Evolutionary conservation across 1,139 yeast genomes (phyloP).

Genomic region (Saccharomycopsis crataegensis): DNA sequence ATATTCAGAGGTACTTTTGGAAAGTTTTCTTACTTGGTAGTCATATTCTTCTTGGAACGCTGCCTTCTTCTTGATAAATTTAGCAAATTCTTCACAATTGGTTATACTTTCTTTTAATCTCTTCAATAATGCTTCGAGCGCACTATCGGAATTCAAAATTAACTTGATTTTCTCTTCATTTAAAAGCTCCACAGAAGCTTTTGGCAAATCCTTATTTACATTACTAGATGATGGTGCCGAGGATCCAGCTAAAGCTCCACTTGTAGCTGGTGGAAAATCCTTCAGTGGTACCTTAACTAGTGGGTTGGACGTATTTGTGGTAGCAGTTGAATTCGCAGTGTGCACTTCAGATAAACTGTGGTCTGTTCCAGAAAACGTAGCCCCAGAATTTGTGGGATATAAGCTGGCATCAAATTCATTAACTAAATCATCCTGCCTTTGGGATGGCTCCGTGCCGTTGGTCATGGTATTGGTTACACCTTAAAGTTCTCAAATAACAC

Average conservation of each 20-base stretch:
- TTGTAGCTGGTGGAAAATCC: no score
- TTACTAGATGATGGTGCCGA: not conserved
- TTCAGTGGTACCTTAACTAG: no score
- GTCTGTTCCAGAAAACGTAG: no score
- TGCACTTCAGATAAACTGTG: no score
- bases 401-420: no score
- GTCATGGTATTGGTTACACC: no score
- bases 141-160: constrained; percentile 49
- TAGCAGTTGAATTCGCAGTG: no score
- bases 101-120: constrained; percentile 73
- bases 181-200: constrained; percentile 15
- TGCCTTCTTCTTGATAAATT: constrained; percentile 73
- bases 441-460: no score
- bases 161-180: constrained; percentile 30
- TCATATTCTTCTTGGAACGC: constrained; percentile 74
- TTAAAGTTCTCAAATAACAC: no score
- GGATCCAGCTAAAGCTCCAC: not conserved
- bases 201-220: constrained; percentile 9
- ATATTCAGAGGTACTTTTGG: constrained; percentile 45
- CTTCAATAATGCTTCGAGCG: constrained; percentile 58
- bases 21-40: constrained; percentile 61
- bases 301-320: no score
- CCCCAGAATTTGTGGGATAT: no score
- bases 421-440: no score
- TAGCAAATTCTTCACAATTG: constrained; percentile 79